Evolutionary conservation across 305 asterid species (phyloP), one percentile per base, ranked within the genome.

Genomic region (Fraxinus sp.): DNA sequence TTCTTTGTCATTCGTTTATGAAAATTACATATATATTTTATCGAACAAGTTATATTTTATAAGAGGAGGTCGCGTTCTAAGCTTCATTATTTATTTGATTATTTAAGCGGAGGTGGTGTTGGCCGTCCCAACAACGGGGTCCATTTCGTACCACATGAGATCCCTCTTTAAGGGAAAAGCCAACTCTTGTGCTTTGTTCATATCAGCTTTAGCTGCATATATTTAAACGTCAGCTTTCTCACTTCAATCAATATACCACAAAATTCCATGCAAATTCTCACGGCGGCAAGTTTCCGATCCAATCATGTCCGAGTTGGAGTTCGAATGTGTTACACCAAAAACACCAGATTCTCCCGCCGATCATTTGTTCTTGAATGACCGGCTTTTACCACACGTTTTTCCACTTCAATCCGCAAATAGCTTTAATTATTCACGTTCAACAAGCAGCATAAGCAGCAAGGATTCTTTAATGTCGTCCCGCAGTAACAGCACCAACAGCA

Each of bases 261-360:
- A 68, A 82, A 78, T 46, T 33, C 73, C 41, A 91, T 93, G 96
- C 91, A 88, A 64, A 46, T 46, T 77, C 78, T 75, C 83, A 84
- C 79, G 86, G 85, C 35, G 92, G 90, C 70, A 89, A 84, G 76
- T 90, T 93, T 77, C 94, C 0, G 90, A 89, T 18, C 93, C 93
- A 35, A 80, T 85, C 57, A 81, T 79, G 76, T 79, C 84, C 33
- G 89, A 86, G 79, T 89, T 89, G 14, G 93, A 89, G 72, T 91
- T 91, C 79, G 89, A 83, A 52, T 49, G 78, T 26, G 83, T 84
- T 1, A 77, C 84, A 0, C 86, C 92, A 1, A 86, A 81, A 16
- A 90, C 94, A 2, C 96, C 91, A 0, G 85, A 77, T 36, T 91
- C 97, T 49, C 95, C 98, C 0, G 97, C 98, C 4, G 98, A 94